Evolutionary conservation across 495 filamentous ascomycete species (phyloP), one percentile per base, ranked within the genome.

Genomic region (Monascus purpureus): DNA sequence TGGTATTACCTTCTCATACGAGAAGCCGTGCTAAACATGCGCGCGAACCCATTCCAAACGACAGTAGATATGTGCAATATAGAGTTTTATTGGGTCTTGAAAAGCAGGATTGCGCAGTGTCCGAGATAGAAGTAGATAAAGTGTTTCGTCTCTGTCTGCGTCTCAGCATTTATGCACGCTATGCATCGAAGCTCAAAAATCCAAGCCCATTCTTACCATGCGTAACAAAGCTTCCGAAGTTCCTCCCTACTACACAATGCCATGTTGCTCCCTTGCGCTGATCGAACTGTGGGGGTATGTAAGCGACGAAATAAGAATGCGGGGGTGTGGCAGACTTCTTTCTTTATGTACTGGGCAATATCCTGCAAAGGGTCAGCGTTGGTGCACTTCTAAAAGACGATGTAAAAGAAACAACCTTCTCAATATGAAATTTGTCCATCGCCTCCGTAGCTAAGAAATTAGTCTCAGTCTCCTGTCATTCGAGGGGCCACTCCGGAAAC

Each of bases 81-180:
- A n/a, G n/a, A n/a, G n/a, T n/a, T 22, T 63, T 73, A 95, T 68
- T 95, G 87, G 15, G 90, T 99, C 73, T 99, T 99, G 74, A 96
- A 99, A 33, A 99, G 76, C 26, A 99, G 77, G 47, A 99, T 95
- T 13, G 90, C 90, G 55, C 83, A 94, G 68, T 95, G 90, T 29
- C 90, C 90, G 38, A 96, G 82, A 63, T 96, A 96, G 70, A 99
- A 99, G 67, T 99, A 99, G 53, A 96, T 95, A 66, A 99, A 99
- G 60, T 99, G 90, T 61, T 94, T 94, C 25, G 90, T 95, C 55
- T 99, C 87, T 95, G 62, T 3, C 16, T 29, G 17, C 28, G 14
- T 15, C 9, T 31, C 6, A 31, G 29, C 3, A 20, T 11, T 22
- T 22, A 20, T 22, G 15, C 14, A 17, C 2, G 14, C 17, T 23